Evolutionary conservation across 768 basidiomycete species (phyloP), one percentile per base, ranked within the genome.

Genomic region (Pleurotus eryngii): DNA sequence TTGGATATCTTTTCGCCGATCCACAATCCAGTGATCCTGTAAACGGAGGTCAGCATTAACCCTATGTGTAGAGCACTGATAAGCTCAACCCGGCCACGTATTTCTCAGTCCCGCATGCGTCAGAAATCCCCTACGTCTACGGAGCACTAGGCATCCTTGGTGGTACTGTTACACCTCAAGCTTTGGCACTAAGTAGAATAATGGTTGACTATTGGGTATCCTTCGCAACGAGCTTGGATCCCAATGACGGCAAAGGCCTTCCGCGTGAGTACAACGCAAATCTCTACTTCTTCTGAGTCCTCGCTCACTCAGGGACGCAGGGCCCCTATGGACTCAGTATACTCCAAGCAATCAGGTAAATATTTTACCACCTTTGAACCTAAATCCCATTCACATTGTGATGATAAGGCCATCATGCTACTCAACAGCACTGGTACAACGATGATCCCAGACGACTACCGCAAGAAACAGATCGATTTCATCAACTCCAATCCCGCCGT

Each of bases 181-280:
- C 64, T 7, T 43, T 59, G 40, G 57, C 55, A 1, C 55, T 74
- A 3, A 74, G 74, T 56, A 62, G 56, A 15, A 49, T 67, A n/a
- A 74, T 77, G 69, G 68, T 74, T 24, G 73, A 77, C 57, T 77
- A 76, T 55, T 77, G 74, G 76, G 67, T 77, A 7, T 77, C 76
- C 3, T 77, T 76, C 49, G 70, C 70, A 1, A 72, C 67, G 3
- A 70, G 67, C 35, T 59, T 77, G 39, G 67, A 74, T 56, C 76
- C 75, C 3, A 77, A 77, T 59, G 76, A 77, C 48, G 67, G 68
- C 2, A 64, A 60, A 18, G 74, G 76, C 14, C 46, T 51, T 38
- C 18, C 62, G 50, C 70, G 73, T 74, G 57, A 49, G 68, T 64
- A 12, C 37, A 51, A 20, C 49, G 57, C 5, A 51, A 50, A 17